Conservation (phyloP, 108 stramenopile species). For the Schizochytrium sp. region DNA sequence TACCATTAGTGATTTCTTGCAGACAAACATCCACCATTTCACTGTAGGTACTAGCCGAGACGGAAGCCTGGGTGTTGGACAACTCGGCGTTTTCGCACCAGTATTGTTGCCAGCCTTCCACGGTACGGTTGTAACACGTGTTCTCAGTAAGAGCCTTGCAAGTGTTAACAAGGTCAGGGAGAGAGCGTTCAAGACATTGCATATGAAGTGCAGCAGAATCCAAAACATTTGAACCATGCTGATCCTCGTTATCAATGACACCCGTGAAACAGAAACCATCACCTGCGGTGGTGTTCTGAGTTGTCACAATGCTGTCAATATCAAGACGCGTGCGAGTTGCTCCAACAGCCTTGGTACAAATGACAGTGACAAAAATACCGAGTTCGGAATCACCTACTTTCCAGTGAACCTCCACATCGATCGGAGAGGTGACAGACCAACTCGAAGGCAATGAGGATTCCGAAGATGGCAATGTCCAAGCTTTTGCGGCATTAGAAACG, state of each 20-base stretch:
- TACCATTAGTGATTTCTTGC: not conserved
- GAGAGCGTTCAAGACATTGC: not conserved
- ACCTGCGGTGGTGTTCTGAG: not conserved
- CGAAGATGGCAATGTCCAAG: not conserved
- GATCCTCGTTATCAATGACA: constrained; percentile 14
- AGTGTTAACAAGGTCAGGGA: constrained; percentile 9
- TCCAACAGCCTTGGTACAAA: constrained; percentile 1
- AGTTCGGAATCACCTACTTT: not conserved
- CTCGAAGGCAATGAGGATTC: not conserved
- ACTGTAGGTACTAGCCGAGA: constrained; percentile 1
- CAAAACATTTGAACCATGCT: not conserved
- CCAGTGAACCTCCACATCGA: constrained; percentile 11
- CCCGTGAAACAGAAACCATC: constrained; percentile 45
- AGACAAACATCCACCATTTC: constrained; percentile 6
- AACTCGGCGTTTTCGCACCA: constrained; percentile 48
- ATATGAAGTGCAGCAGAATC: not conserved
- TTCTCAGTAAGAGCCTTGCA: constrained; percentile 44
- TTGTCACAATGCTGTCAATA: not conserved
- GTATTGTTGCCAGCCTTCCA: constrained; percentile 10
- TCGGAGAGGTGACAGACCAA: not conserved
- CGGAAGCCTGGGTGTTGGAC: not conserved
- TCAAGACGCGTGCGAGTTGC: constrained; percentile 15
- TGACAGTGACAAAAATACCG: not conserved
- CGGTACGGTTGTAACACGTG: not conserved
- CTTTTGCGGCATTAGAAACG: not conserved